Evolutionary conservation across 2,329 filamentous ascomycete genomes (phyloP).

Genomic region (Epichloe gansuensis): DNA sequence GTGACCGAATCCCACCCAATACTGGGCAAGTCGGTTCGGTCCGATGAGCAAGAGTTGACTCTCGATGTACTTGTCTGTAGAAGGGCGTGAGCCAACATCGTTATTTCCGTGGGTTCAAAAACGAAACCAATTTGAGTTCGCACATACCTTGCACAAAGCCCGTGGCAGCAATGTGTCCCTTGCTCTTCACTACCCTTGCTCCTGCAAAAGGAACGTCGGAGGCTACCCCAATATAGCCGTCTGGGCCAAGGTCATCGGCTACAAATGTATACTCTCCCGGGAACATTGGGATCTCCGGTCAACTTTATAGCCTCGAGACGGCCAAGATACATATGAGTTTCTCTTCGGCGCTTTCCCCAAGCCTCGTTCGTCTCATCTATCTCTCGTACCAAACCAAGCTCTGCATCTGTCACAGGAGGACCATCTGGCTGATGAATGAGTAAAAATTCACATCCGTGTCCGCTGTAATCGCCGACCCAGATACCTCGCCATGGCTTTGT

Average conservation of each 20-base stretch:
- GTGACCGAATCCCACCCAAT: slow-evolving; percentile 57
- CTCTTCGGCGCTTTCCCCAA: slow-evolving; percentile 32
- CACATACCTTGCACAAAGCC: slow-evolving; percentile 60
- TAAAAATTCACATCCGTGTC: slow-evolving; percentile 81
- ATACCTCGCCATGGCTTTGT: slow-evolving; percentile 80
- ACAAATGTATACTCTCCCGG: slow-evolving; percentile 74
- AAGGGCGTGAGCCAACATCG: not conserved
- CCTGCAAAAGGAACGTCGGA: slow-evolving; percentile 60
- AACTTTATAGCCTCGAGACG: slow-evolving; percentile 76
- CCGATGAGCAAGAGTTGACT: slow-evolving; percentile 70
- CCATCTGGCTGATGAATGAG: slow-evolving; percentile 61
- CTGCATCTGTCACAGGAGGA: slow-evolving; percentile 24
- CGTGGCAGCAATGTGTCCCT: slow-evolving; percentile 64
- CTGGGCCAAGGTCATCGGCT: slow-evolving; percentile 60
- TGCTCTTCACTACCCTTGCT: slow-evolving; percentile 58
- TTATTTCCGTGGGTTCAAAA: not conserved
- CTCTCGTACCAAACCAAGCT: slow-evolving; percentile 26
- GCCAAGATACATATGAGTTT: slow-evolving; percentile 46
- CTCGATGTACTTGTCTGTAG: slow-evolving; percentile 58
- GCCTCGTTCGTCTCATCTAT: slow-evolving; percentile 31
- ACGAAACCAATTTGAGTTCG: not conserved
- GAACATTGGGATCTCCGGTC: slow-evolving; percentile 83
- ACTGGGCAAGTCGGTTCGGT: slow-evolving; percentile 64
- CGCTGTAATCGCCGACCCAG: slow-evolving; percentile 83
- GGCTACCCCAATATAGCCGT: slow-evolving; percentile 51